Percentiles rank a stretch among this genome's conserved stretches.
These are phyloP conservation scores for Hymenoscyphus linearis DNA, from an alignment of 2,329 filamentous ascomycete genomes.

Conservation along the genomic window DNA sequence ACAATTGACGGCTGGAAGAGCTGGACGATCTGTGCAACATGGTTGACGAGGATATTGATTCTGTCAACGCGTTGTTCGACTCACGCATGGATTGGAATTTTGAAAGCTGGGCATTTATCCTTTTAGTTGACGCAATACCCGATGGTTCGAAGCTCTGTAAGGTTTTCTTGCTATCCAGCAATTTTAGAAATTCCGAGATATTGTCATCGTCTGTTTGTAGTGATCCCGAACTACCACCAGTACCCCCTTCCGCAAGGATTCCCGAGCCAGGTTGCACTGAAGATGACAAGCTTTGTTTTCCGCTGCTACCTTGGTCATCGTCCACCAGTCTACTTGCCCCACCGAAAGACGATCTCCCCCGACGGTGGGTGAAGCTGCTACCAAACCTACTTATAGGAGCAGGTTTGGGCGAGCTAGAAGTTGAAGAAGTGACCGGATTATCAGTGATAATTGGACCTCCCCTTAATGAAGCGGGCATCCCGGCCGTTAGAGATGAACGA, in stretches of 20 bases:
- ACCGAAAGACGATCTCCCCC: slow-evolving; percentile 70
- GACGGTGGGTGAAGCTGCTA: slow-evolving; percentile 87
- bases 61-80: slow-evolving; percentile 80
- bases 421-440: slow-evolving; percentile 56
- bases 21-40: slow-evolving; percentile 78
- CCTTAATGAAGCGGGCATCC: slow-evolving; percentile 68
- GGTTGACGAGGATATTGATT: slow-evolving; percentile 88
- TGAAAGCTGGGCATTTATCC: slow-evolving; percentile 72
- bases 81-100: slow-evolving; percentile 88
- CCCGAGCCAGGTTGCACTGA: slow-evolving; percentile 71
- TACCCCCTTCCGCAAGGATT: slow-evolving; percentile 64
- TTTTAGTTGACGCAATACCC: slow-evolving; percentile 65
- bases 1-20: slow-evolving; percentile 58
- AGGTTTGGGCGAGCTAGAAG: slow-evolving; percentile 73
- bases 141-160: slow-evolving; percentile 69
- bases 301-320: slow-evolving; percentile 74
- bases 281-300: slow-evolving; percentile 71
- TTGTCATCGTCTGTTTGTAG: slow-evolving; percentile 79
- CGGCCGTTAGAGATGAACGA: slow-evolving; percentile 66
- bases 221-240: slow-evolving; percentile 60
- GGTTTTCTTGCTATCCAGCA: slow-evolving; percentile 84
- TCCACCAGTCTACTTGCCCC: slow-evolving; percentile 61
- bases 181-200: slow-evolving; percentile 87
- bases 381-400: slow-evolving; percentile 78
- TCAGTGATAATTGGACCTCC: slow-evolving; percentile 59